A percentile compares a stretch with the other conserved stretches of the same genome.
phyloP scores from a whole-genome alignment of 306 rosid species.

The Rubus idaeus region DNA sequence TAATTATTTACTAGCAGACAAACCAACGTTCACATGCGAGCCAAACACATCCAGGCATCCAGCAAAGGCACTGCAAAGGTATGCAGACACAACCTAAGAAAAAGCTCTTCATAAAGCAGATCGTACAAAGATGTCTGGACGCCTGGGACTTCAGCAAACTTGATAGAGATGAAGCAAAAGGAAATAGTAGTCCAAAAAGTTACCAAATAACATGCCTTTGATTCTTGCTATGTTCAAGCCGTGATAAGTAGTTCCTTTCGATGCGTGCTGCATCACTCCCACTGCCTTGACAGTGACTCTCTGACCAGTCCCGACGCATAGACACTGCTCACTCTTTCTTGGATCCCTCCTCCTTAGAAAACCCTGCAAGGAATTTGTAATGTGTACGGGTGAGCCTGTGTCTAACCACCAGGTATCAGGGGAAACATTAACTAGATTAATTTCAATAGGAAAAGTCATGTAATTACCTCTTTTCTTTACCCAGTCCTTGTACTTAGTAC shows the following conservation, averaged over 20 bases:
- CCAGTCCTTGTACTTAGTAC: neutral
- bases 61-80: no score
- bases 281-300: neutral
- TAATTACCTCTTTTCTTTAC: neutral
- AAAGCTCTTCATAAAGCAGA: no score
- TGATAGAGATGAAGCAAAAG: no score
- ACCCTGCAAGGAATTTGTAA: neutral
- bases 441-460: neutral
- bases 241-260: no score
- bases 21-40: no score
- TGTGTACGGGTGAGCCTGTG: neutral
- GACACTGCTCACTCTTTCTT: neutral
- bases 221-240: no score
- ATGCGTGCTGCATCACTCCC: neutral
- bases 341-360: neutral
- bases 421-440: neutral
- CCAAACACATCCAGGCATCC: rapidly evolving
- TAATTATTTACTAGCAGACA: no score
- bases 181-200: no score
- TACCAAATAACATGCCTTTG: no score
- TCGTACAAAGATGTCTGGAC: rapidly evolving
- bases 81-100: no score
- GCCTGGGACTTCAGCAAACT: no score
- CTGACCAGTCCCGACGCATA: neutral
- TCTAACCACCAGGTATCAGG: neutral